Evolutionary conservation across 805 yeast genomes (phyloP), one percentile per base, ranked within the genome.

Genomic region (Blastobotrys chiropterorum): DNA sequence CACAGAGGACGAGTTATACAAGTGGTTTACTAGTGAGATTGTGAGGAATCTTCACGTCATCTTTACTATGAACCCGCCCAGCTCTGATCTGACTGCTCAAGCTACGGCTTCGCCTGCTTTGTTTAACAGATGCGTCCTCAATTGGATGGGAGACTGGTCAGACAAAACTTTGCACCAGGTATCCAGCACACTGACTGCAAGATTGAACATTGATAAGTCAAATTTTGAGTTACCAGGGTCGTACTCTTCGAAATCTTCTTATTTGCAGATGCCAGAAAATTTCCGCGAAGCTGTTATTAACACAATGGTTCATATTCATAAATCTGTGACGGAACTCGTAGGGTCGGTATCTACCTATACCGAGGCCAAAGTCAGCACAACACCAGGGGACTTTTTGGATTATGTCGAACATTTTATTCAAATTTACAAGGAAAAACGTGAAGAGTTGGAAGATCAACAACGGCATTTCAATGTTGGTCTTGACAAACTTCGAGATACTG

Each of bases 61-160:
- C 0, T 88, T 92, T 62, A 86, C 90, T 0, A 76, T 88, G 56
- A 78, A 80, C 52, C 82, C 83, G 26, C 77, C 81, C 0, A 67
- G 73, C 14, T 56, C 60, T 1, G 63, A 57, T n/a, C 51, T 67
- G 6, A 49, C 66, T 0, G 49, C 82, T 0, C 77, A 75, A 16
- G 73, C 83, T 13, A 73, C 84, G 1, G 73, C 89, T 0, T 90
- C 97, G 0, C 96, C 97, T 0, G 97, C 97, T 0, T 69, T 90
- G 34, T 83, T 88, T 67, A 90, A 90, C 62, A 72, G 98, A 62
- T 90, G 97, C 72, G 95, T 88, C 1, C 67, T 92, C 39, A 80
- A 84, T 61, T 87, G 92, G 90, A 81, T 89, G 84, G 96, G 96
- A 3, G 81, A 81, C 50, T 90, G 97, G 97, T 73, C 83, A 0